A percentile compares a stretch with the other conserved stretches of the same genome.
These are phyloP conservation scores for Nitzschia sp. DNA, from an alignment of 108 stramenopile genomes.

Conservation along the genomic window DNA sequence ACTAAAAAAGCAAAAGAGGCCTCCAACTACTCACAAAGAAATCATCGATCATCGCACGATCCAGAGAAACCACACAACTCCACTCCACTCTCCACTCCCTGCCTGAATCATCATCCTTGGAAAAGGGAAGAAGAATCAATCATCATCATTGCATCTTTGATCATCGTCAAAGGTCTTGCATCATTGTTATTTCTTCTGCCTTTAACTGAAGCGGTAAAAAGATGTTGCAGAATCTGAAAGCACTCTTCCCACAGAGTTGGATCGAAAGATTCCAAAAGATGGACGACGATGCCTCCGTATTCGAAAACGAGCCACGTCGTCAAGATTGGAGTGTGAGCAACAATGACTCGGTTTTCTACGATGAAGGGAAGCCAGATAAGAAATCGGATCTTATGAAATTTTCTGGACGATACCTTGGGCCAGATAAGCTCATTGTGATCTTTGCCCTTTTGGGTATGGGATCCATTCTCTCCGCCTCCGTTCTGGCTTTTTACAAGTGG, in stretches of 20 bases:
- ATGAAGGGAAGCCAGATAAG: neutral
- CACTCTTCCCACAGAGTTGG: neutral
- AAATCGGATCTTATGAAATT: neutral
- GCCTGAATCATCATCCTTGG: no score
- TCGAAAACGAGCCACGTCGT: neutral
- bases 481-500: constrained; percentile 2
- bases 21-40: no score
- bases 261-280: neutral
- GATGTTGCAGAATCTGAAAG: no score
- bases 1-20: no score
- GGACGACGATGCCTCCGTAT: constrained; percentile 3
- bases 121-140: no score
- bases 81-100: no score
- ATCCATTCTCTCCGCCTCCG: neutral
- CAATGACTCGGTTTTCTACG: neutral
- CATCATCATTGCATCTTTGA: no score
- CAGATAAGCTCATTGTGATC: neutral
- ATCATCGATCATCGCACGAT: no score
- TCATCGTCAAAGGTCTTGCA: no score
- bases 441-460: neutral
- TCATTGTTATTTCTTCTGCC: no score
- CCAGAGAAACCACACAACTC: no score
- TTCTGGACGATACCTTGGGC: neutral
- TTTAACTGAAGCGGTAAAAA: no score
- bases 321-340: neutral